Percentiles rank a stretch among this genome's conserved stretches.
phyloP scores from a whole-genome alignment of 1,284 basidiomycete species.

The Agaricales sp. region DNA sequence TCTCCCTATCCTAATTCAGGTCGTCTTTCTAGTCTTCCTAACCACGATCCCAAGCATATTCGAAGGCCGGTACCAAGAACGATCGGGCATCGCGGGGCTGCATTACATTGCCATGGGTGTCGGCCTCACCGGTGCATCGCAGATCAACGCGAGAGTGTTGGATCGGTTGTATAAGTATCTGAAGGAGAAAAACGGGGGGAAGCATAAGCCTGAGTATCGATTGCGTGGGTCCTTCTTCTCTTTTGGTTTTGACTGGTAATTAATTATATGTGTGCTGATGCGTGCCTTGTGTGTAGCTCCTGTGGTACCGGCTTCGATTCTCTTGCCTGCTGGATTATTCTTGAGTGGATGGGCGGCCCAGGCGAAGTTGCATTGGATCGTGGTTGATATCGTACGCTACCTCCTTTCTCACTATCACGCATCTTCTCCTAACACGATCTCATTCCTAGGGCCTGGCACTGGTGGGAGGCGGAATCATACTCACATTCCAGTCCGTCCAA shows the following conservation, averaged over 20 bases:
- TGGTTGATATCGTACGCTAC: slow-evolving; percentile 39
- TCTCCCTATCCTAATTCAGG: not conserved
- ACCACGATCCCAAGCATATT: slow-evolving; percentile 61
- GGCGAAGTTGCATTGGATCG: slow-evolving; percentile 45
- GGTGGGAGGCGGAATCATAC: slow-evolving; percentile 42
- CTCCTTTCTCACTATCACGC: slow-evolving; percentile 17
- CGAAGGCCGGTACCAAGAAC: slow-evolving; percentile 35
- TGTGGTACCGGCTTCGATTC: slow-evolving; percentile 45
- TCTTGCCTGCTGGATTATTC: slow-evolving; percentile 45
- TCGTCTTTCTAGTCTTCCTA: slow-evolving; percentile 35
- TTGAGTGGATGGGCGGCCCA: slow-evolving; percentile 54
- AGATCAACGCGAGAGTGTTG: slow-evolving; percentile 46
- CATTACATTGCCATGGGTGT: slow-evolving; percentile 57
- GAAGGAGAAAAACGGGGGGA: slow-evolving; percentile 37
- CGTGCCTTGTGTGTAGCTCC: slow-evolving; percentile 31
- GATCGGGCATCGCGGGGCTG: slow-evolving; percentile 45
- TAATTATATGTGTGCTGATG: not conserved
- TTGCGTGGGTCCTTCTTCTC: slow-evolving; percentile 22
- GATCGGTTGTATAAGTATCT: slow-evolving; percentile 45
- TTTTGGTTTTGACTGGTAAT: slow-evolving; percentile 5
- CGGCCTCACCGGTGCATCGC: slow-evolving; percentile 41
- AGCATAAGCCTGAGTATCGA: slow-evolving; percentile 50
- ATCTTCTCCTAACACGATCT: not conserved
- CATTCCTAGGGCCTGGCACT: slow-evolving; percentile 40
- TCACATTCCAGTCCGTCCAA: slow-evolving; percentile 48